Percentiles rank a stretch among this genome's conserved stretches.
phyloP scores from a whole-genome alignment of 305 asterid genomes.

The Nicotiana rustica region DNA sequence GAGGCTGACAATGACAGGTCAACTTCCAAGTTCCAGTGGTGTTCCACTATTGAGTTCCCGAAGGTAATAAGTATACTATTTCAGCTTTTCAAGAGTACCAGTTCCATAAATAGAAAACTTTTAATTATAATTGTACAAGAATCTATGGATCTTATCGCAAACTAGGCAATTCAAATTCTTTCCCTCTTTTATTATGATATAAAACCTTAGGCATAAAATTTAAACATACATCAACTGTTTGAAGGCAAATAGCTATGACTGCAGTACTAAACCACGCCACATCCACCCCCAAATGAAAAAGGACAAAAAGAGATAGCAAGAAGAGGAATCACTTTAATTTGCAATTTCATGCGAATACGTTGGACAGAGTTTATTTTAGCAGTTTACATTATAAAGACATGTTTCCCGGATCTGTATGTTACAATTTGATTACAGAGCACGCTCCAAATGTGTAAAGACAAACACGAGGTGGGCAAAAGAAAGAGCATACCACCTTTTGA shows the following conservation, averaged over 20 bases:
- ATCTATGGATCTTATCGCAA: not conserved
- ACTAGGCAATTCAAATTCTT: not conserved
- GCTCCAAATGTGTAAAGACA: conserved; percentile 26
- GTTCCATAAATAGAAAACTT: conserved; percentile 7
- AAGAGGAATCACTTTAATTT: not conserved
- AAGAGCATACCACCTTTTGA: conserved; percentile 49
- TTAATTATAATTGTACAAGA: not conserved
- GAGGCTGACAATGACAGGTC: conserved; percentile 16
- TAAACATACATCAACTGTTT: conserved; percentile 4
- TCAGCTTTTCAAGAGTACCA: conserved; percentile 19
- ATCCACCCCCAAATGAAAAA: not conserved
- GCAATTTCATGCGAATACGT: not conserved
- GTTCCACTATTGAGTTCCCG: not conserved
- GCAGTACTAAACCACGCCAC: conserved; percentile 16
- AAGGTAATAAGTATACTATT: not conserved
- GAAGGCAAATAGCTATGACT: not conserved
- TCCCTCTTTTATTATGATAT: conserved; percentile 14
- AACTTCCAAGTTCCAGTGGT: not conserved
- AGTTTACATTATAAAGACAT: not conserved
- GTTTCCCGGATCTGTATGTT: conserved; percentile 1
- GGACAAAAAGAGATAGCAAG: not conserved
- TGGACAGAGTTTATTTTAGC: not conserved
- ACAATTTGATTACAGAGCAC: not conserved
- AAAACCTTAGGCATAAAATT: not conserved
- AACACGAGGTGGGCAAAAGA: not conserved